Evolutionary conservation across 345 rosid genomes (phyloP).

Genomic region (Bruguiera parviflora): DNA sequence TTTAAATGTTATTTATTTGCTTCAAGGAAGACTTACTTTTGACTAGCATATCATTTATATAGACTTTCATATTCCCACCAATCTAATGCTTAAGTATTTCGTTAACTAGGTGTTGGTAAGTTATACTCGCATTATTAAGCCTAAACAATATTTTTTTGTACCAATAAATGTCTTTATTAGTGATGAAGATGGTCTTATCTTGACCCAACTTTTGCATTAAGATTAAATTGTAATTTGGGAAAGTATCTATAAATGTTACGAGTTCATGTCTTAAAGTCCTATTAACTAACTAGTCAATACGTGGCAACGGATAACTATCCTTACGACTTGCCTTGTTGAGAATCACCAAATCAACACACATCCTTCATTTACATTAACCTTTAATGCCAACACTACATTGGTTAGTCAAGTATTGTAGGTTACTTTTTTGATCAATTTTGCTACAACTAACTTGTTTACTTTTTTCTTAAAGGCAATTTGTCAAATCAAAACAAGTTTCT

Average conservation of each 20-base stretch:
- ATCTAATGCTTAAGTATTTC: neutral
- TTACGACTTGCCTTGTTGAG: neutral
- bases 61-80: neutral
- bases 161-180: neutral
- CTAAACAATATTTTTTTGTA: neutral
- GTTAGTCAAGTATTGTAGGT: neutral
- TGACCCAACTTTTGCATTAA: neutral
- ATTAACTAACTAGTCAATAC: neutral
- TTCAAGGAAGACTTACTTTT: neutral
- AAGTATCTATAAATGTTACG: neutral
- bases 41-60: neutral
- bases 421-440: neutral
- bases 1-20: neutral
- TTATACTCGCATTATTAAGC: too few relatives aligned
- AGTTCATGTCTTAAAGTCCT: neutral
- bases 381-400: neutral
- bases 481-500: too few relatives aligned
- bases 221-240: neutral
- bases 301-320: neutral
- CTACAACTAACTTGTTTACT: too few relatives aligned
- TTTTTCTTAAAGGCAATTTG: fast-evolving
- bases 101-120: neutral
- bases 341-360: neutral
- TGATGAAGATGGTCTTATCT: neutral
- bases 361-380: neutral